These are phyloP conservation scores for Trichoderma gamsii DNA, from an alignment of 495 filamentous ascomycete genomes.

Conservation along the genomic window DNA sequence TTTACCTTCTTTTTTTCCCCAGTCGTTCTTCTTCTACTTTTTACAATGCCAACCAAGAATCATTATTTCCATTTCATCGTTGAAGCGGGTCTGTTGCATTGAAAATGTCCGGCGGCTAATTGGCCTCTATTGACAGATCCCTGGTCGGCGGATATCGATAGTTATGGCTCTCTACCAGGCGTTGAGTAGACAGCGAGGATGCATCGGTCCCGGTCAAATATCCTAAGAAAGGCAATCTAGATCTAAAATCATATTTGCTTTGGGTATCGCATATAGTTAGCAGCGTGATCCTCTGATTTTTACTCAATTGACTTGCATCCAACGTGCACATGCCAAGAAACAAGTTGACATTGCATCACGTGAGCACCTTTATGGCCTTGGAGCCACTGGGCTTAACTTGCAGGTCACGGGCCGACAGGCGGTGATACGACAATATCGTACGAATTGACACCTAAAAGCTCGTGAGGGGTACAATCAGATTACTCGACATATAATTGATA, in stretches of 20 bases:
- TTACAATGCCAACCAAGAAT: background rate
- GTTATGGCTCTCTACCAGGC: background rate
- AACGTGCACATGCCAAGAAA: background rate
- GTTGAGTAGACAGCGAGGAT: too few relatives aligned
- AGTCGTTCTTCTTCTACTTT: background rate
- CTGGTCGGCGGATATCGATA: background rate
- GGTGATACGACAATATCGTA: background rate
- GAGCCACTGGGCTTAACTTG: background rate
- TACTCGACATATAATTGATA: background rate
- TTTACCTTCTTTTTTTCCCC: background rate
- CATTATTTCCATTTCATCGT: background rate
- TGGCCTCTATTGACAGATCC: background rate
- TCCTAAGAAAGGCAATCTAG: too few relatives aligned
- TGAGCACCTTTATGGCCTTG: background rate
- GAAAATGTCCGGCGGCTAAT: background rate
- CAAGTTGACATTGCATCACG: background rate
- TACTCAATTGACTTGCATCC: background rate
- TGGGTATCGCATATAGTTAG: background rate
- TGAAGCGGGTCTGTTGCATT: background rate
- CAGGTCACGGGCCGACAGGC: conserved; percentile 1
- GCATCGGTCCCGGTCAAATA: too few relatives aligned
- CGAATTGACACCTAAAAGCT: background rate
- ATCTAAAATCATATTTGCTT: too few relatives aligned
- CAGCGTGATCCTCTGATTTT: background rate
- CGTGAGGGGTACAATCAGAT: background rate